Evolutionary conservation across 2,329 filamentous ascomycete species (phyloP), one percentile per base, ranked within the genome.

Genomic region (Cercospora berteroae): DNA sequence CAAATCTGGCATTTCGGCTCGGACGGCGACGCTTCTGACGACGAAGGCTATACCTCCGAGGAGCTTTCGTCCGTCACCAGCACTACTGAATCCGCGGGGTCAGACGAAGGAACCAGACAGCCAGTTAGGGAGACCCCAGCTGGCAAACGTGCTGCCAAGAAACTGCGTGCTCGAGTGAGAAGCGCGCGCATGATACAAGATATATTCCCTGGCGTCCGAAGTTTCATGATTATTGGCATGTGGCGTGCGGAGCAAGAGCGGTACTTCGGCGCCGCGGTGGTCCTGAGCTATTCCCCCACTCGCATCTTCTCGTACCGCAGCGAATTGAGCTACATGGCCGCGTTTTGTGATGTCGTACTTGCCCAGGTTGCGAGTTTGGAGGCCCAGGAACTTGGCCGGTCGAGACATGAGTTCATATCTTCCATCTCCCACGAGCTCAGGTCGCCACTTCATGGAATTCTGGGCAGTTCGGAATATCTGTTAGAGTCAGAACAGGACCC

Each of bases 241-340:
- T 70, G 59, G 25, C 62, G 67, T 5, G n/a, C 42, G 3, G 23
- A 33, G n/a, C n/a, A n/a, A 8, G 70, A 70, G 12, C 69, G 73
- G 3, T 76, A 71, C 70, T 73, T 69, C 60, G 71, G 72, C 1
- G 74, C 68, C 5, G 65, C 68, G 13, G 61, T 82, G 27, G 76
- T 81, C 1, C 82, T 81, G 58, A 83, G 83, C 44, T 83, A 83
- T 55, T 81, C 78, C 5, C 72, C 79, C 5, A 74, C 80, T 6
- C 78, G 79, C 2, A 75, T 81, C 13, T 77, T 82, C 29, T 76
- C 78, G 3, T 75, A 75, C 50, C 74, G 78, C 13, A 75, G 76
- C 36, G 78, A 79, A 12, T 76, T 82, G 44, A 77, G 76, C 63
- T 77, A 77, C 59, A 48, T 75, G 3, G 73, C 76, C 33, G 78